Conservation (phyloP, 2,329 filamentous ascomycete genomes). For the Chaetomiaceae sp. region DNA sequence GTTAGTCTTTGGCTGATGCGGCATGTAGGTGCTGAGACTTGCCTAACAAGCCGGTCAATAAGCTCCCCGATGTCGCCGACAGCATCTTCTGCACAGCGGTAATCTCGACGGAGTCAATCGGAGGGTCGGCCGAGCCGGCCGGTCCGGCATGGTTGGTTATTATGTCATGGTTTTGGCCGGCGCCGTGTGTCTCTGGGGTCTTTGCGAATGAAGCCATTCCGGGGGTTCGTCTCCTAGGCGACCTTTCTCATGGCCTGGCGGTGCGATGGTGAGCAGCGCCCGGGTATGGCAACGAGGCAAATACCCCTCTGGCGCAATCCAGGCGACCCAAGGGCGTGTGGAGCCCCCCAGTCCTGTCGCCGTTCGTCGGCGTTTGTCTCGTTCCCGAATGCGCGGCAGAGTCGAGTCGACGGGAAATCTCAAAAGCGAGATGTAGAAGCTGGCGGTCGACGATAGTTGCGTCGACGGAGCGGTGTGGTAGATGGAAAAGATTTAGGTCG, state of each 20-base stretch:
- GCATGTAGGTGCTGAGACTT: slow-evolving; percentile 31
- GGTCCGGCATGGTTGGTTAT: slow-evolving; percentile 34
- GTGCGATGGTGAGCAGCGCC: neutral
- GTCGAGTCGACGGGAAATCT: neutral
- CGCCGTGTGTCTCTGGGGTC: slow-evolving; percentile 21
- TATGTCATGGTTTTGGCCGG: slow-evolving; percentile 38
- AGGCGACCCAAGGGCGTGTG: neutral
- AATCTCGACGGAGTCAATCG: slow-evolving; percentile 57
- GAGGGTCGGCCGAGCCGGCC: slow-evolving; percentile 34
- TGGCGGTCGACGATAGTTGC: neutral
- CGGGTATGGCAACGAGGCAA: neutral
- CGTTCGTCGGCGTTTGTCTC: neutral
- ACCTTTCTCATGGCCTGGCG: slow-evolving; percentile 1
- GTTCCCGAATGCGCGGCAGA: neutral
- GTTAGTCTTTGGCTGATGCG: slow-evolving; percentile 1
- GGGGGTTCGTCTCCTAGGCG: neutral
- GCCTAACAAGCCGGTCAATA: slow-evolving; percentile 87
- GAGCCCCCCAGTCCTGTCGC: neutral
- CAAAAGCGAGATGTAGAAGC: neutral
- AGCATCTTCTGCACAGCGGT: slow-evolving; percentile 89
- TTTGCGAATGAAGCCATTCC: slow-evolving; percentile 22
- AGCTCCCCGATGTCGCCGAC: slow-evolving; percentile 83
- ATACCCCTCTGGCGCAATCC: slow-evolving; percentile 1
- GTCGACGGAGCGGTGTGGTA: neutral
- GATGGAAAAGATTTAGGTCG: neutral